Evolutionary conservation across 805 yeast genomes (phyloP).

Genomic region (Hermanozyma aechmeae): DNA sequence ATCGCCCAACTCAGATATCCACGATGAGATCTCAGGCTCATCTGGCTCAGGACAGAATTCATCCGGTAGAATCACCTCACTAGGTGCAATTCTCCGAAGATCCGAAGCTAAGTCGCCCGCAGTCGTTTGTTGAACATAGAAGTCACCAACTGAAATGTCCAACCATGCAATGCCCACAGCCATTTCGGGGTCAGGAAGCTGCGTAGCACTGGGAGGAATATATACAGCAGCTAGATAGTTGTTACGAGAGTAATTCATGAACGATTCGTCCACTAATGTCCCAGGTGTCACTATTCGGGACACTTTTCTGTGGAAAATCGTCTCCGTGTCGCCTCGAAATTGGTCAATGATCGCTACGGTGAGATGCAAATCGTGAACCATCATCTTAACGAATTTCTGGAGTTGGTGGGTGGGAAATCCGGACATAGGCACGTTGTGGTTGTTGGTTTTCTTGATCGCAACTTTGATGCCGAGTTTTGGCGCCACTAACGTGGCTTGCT

Average conservation of each 20-base stretch:
- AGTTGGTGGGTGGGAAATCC: constrained; percentile 78
- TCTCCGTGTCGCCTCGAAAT: constrained; percentile 16
- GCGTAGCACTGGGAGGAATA: constrained; percentile 41
- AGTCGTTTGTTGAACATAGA: constrained; percentile 57
- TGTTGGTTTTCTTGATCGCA: constrained; percentile 43
- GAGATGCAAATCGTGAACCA: constrained; percentile 60
- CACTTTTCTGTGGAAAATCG: constrained; percentile 53
- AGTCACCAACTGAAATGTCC: constrained; percentile 77
- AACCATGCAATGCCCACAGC: constrained; percentile 78
- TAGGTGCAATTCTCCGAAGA: constrained; percentile 69
- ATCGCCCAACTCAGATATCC: constrained; percentile 53
- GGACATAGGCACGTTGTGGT: constrained; percentile 59
- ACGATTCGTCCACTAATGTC: constrained; percentile 78
- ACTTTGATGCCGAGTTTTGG: constrained; percentile 64
- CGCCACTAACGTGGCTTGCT: constrained; percentile 73
- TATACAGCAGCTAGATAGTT: constrained; percentile 62
- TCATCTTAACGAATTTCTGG: constrained; percentile 60
- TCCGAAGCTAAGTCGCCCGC: constrained; percentile 58
- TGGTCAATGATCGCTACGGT: constrained; percentile 86
- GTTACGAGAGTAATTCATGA: constrained; percentile 62
- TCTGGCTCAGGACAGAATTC: constrained; percentile 23
- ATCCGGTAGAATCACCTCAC: constrained; percentile 60
- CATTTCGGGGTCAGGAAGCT: constrained; percentile 28
- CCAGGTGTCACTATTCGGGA: constrained; percentile 87
- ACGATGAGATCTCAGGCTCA: constrained; percentile 34